Base-by-base conservation (phyloP, 176 grass and related monocot species). In the Lolium multiflorum region DNA sequence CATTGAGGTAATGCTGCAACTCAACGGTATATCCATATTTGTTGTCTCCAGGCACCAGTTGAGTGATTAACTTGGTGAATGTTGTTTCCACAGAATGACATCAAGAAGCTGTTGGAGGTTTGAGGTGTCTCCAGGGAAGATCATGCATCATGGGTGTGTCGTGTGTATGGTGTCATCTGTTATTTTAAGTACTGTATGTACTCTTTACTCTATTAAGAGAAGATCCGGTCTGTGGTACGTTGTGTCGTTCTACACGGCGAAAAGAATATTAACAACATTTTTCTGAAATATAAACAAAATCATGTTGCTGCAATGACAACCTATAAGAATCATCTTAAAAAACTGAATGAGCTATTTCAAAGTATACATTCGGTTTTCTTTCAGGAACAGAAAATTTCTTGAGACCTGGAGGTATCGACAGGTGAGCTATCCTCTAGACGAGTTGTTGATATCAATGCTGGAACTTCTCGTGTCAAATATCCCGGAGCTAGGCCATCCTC, bases 361-460 rank as follows among this genome's bases (percentile, higher is more conserved):
- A 77, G 77, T 88, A 71, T 71, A 80, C 62, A 72, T 70, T 76
- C 3, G 69, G 70, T 63, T 71, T 88, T 82, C 28, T 46, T 69
- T 71, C 8, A 13, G 61, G 26, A 62, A 62, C 67, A 84, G 75
- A 87, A 80, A 89, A 80, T 68, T 46, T 54, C 25, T 55, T 26
- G 16, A 13, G 69, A 52, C 43, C 67, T 81, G 87, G 60, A 83
- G 60, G 65, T 83, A 59, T 89, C 74, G 87, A 83, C 79, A 80
- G 67, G 70, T 87, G 58, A 86, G 84, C 94, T 93, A 96, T 58
- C 94, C 91, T 89, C 94, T 82, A 89, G 89, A 93, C 61, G 90
- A 93, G 86, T 96, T 93, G 86, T 96, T 93, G 85, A 96, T 96
- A 91, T 96, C 94, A 65, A 96, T 93, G 89, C 7, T 91, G 60